Conservation (phyloP, 2,329 filamentous ascomycete genomes). For the Trichophyton simii region DNA sequence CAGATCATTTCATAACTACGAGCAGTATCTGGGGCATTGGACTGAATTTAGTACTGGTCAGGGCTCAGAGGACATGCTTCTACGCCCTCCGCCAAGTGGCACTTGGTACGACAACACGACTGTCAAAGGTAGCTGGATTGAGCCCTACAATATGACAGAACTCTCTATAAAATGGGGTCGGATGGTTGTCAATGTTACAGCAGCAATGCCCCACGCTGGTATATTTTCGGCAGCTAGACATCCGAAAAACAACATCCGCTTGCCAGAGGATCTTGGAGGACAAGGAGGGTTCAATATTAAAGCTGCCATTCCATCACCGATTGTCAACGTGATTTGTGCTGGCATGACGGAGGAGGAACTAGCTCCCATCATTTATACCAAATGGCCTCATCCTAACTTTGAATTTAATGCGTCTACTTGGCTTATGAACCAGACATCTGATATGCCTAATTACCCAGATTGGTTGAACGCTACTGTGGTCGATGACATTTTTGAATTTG, state of each 20-base stretch:
- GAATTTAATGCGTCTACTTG: slow-evolving; percentile 21
- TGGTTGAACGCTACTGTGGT: slow-evolving; percentile 48
- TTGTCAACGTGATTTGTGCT: slow-evolving; percentile 60
- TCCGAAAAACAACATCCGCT: slow-evolving; percentile 52
- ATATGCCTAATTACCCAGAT: slow-evolving; percentile 27
- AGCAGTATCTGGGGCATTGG: slow-evolving; percentile 50
- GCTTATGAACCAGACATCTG: slow-evolving; percentile 17
- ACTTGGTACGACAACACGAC: slow-evolving; percentile 62
- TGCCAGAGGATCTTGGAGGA: slow-evolving; percentile 52
- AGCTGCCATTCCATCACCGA: slow-evolving; percentile 58
- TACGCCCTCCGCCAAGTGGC: slow-evolving; percentile 49
- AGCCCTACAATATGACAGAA: slow-evolving; percentile 37
- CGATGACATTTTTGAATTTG: slow-evolving; percentile 61
- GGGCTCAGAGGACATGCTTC: slow-evolving; percentile 28
- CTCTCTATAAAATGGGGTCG: slow-evolving; percentile 41
- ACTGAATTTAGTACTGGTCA: slow-evolving; percentile 34
- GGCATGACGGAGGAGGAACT: slow-evolving; percentile 51
- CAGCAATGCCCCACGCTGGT: slow-evolving; percentile 64
- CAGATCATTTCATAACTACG: slow-evolving; percentile 55
- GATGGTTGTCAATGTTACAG: slow-evolving; percentile 61
- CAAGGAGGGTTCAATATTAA: slow-evolving; percentile 56
- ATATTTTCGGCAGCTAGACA: slow-evolving; percentile 53
- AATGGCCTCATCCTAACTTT: slow-evolving; percentile 38
- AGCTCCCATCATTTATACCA: slow-evolving; percentile 49
- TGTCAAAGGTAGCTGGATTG: slow-evolving; percentile 56